Conservation (phyloP, 1,139 yeast genomes). For the Yamadazyma spencermartinsiae region DNA sequence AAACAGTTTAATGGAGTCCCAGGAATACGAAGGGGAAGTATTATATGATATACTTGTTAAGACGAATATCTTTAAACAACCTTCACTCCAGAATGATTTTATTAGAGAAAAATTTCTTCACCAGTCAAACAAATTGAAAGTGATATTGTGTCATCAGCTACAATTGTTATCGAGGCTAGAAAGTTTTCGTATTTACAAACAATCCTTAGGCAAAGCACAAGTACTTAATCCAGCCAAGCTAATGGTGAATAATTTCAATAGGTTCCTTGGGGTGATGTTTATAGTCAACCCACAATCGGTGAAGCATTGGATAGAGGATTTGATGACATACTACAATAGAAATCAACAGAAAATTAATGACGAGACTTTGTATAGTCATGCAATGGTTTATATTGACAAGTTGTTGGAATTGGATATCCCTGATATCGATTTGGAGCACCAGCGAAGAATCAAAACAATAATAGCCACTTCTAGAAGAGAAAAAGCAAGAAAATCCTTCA, state of each 20-base stretch:
- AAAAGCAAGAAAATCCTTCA: conserved; percentile 1
- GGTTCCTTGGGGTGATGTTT: conserved; percentile 14
- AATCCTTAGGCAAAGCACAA: conserved; percentile 4
- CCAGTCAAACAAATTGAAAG: conserved; percentile 13
- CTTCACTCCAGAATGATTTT: conserved; percentile 7
- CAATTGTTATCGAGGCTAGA: conserved; percentile 12
- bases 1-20: conserved; percentile 15
- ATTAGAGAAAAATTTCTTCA: conserved; percentile 8
- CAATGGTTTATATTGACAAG: conserved; percentile 6
- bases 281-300: conserved; percentile 9
- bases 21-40: conserved; percentile 19
- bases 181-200: conserved; percentile 11
- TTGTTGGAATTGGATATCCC: conserved; percentile 5
- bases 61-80: conserved; percentile 10
- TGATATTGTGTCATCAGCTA: conserved; percentile 14
- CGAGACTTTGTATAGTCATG: conserved; percentile 7
- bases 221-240: neutral
- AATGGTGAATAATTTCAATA: conserved; percentile 15
- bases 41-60: conserved; percentile 17
- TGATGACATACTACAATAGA: conserved; percentile 11
- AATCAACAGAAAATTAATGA: conserved; percentile 3
- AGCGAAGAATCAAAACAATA: neutral
- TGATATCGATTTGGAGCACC: conserved; percentile 1
- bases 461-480: neutral
- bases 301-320: conserved; percentile 12